A percentile compares a stretch with the other conserved stretches of the same genome.
phyloP scores from a whole-genome alignment of 306 rosid genomes.

The Cucurbita argyrosperma region DNA sequence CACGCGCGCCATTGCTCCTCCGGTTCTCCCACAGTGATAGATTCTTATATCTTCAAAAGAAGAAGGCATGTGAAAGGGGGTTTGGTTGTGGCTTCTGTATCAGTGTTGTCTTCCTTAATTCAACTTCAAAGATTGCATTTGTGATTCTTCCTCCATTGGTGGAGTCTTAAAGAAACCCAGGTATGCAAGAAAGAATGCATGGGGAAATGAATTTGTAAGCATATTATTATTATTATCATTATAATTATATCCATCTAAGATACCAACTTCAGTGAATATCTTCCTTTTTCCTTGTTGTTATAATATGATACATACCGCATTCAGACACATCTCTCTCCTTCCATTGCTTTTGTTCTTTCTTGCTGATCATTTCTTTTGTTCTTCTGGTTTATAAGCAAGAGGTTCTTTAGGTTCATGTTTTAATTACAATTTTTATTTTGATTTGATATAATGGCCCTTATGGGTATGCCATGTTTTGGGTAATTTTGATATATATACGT shows the following conservation, averaged over 20 bases:
- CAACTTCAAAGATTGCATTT: neutral
- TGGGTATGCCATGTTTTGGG: too few species aligned
- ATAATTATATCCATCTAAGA: neutral
- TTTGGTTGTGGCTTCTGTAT: neutral
- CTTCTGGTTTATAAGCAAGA: neutral
- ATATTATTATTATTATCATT: neutral
- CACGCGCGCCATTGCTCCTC: conserved; percentile 84
- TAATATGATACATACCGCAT: neutral
- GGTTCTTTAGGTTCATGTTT: too few species aligned
- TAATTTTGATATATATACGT: too few species aligned
- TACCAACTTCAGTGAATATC: neutral
- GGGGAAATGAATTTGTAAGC: neutral
- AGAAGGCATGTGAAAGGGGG: neutral
- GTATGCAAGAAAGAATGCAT: neutral
- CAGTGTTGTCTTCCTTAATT: neutral
- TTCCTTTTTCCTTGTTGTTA: neutral
- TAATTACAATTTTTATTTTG: too few species aligned
- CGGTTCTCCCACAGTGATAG: conserved; percentile 51
- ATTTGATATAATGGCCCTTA: too few species aligned
- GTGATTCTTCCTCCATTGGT: conserved; percentile 1
- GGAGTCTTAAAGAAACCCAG: conserved; percentile 6
- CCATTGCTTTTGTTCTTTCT: neutral
- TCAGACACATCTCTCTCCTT: neutral
- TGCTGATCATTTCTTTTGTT: neutral
- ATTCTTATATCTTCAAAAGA: neutral